These are phyloP conservation scores for Termitomyces sp. DNA, from an alignment of 768 basidiomycete species.

Conservation along the genomic window DNA sequence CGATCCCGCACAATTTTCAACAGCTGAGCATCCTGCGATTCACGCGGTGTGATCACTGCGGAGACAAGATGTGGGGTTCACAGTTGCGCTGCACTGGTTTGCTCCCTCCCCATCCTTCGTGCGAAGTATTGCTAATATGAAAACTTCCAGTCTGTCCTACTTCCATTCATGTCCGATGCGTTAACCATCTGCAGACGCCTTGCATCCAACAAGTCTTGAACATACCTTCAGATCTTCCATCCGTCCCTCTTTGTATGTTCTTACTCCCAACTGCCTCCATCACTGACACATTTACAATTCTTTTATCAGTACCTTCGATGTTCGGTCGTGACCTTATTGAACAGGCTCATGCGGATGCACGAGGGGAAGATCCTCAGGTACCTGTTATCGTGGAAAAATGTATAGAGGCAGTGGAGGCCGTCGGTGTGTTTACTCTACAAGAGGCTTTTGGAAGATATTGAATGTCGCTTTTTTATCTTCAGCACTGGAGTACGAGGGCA, in stretches of 20 bases:
- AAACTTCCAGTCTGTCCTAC: conserved; percentile 64
- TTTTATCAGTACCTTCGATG: conserved; percentile 69
- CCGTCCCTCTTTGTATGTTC: conserved; percentile 33
- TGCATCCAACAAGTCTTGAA: conserved; percentile 45
- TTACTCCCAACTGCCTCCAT: conserved; percentile 8
- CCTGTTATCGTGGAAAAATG: conserved; percentile 95
- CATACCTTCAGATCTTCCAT: conserved; percentile 29
- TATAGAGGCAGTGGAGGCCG: conserved; percentile 85
- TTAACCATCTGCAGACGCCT: conserved; percentile 56
- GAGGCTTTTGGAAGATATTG: background rate
- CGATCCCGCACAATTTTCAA: conserved; percentile 79
- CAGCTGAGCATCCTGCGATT: conserved; percentile 85
- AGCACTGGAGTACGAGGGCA: conserved; percentile 96
- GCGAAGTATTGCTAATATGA: background rate
- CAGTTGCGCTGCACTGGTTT: conserved; percentile 84
- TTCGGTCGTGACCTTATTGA: conserved; percentile 88
- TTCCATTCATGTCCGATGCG: conserved; percentile 86
- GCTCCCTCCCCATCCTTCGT: conserved; percentile 20
- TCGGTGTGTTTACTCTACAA: conserved; percentile 46
- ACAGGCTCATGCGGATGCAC: conserved; percentile 69
- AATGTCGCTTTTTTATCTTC: background rate
- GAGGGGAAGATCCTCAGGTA: conserved; percentile 55
- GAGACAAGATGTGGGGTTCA: conserved; percentile 99
- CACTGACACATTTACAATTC: conserved; percentile 7
- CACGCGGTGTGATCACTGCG: conserved; percentile 91